Base-by-base conservation (phyloP, 202 grass and related monocot species). In the Hordeum pubiflorum region DNA sequence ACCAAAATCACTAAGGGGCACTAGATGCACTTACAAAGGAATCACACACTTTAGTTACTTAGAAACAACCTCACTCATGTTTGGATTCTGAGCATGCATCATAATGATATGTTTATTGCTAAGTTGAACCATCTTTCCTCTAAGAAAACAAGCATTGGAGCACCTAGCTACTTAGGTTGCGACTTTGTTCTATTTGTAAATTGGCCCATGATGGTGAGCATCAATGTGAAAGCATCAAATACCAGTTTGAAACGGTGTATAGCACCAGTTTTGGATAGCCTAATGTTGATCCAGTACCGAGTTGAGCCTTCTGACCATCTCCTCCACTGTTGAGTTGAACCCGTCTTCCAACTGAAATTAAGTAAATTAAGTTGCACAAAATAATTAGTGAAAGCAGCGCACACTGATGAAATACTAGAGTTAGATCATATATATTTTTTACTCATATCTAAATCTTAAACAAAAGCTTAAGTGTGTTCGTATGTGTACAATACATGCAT, bases 241-340 rank as follows among this genome's bases (percentile, higher is more conserved):
- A 14, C 6, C 15, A n/a, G 18, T 54, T 54, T 54, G 5, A 54
- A 17, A 54, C 3, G 17, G 6, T n/a, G 48, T 18, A 52, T 52
- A 6, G 17, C 17, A 54, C 15, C n/a, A 8, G 0, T 54, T 3
- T 2, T 54, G 50, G 50, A 18, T 54, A 8, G 0, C 5, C 50
- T 75, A 43, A 17, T 76, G 58, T 37, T 88, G 78, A 41, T 77
- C 43, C 20, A 94, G 67, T 55, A 80, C 79, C 0, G 82, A 88
- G 50, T 81, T 72, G 50, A 94, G 68, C 80, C 81, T 79, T 67
- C 76, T 89, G 38, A 90, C 76, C 13, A 94, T 79, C 21, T 85
- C 78, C 10, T 91, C 83, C 58, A 69, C 69, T 18, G 86, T 87
- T 44, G 82, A 23, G 15, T 48, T 80, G 21, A 87, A 88, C 11